These are phyloP conservation scores for Annulohypoxylon stygium DNA, from an alignment of 495 filamentous ascomycete species.

Conservation along the genomic window DNA sequence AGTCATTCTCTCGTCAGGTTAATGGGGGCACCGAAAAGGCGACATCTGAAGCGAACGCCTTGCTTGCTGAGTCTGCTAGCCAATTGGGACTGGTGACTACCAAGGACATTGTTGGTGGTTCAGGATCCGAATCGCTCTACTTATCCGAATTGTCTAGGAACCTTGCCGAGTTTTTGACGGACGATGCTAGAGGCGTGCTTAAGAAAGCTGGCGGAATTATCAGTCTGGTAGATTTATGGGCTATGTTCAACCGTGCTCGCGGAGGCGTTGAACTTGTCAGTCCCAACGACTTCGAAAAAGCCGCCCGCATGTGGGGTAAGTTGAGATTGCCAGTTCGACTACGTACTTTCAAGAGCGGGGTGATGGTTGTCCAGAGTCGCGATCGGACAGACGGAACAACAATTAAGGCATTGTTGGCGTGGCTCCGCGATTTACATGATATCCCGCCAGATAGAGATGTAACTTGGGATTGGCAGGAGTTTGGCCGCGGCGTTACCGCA, in stretches of 20 bases:
- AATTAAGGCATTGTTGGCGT: constrained; percentile 77
- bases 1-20: constrained; percentile 81
- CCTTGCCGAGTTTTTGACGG: constrained; percentile 92
- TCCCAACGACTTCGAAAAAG: constrained; percentile 91
- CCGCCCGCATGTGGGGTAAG: constrained; percentile 88
- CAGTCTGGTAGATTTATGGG: constrained; percentile 95
- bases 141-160: constrained; percentile 87
- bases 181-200: constrained; percentile 85
- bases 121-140: constrained; percentile 67
- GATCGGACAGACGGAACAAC: constrained; percentile 95
- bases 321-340: constrained; percentile 87
- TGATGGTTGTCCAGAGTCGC: constrained; percentile 89
- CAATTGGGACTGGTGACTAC: constrained; percentile 91
- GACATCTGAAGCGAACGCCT: constrained; percentile 74
- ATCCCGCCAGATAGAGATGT: constrained; percentile 73
- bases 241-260: constrained; percentile 94
- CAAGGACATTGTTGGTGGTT: constrained; percentile 80
- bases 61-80: constrained; percentile 85
- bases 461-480: constrained; percentile 79
- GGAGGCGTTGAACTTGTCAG: constrained; percentile 95
- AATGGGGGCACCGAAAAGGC: constrained; percentile 66
- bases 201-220: constrained; percentile 91
- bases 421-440: constrained; percentile 79
- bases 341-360: constrained; percentile 88
- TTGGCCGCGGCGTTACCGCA: constrained; percentile 88